Percentiles rank a stretch among this genome's conserved stretches.
Conservation (phyloP, 768 basidiomycete species). For the Rhodocollybia butyracea region DNA sequence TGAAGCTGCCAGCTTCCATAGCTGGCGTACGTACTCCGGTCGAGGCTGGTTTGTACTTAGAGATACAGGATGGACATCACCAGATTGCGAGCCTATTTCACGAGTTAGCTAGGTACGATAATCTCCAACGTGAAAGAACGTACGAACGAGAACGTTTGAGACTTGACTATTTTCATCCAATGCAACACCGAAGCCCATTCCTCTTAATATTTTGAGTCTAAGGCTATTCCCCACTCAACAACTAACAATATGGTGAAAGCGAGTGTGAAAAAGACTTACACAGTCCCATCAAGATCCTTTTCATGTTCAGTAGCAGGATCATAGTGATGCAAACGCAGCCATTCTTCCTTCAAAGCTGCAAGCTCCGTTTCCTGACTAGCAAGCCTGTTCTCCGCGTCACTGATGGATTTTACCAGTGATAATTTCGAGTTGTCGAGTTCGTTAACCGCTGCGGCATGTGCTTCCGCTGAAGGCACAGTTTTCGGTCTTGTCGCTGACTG, state of each 20-base stretch:
- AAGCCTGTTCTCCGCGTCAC: slow-evolving; percentile 63
- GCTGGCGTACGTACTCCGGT: slow-evolving; percentile 32
- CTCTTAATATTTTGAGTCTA: slow-evolving; percentile 65
- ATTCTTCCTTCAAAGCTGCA: slow-evolving; percentile 62
- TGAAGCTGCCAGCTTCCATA: slow-evolving; percentile 46
- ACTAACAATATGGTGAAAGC: neutral
- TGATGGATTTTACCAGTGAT: slow-evolving; percentile 70
- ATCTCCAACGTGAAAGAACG: slow-evolving; percentile 24
- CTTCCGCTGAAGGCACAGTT: slow-evolving; percentile 64
- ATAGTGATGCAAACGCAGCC: slow-evolving; percentile 55
- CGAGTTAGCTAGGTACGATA: neutral
- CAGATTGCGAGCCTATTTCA: slow-evolving; percentile 43
- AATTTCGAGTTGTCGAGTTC: slow-evolving; percentile 61
- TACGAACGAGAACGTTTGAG: slow-evolving; percentile 67
- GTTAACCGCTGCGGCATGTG: slow-evolving; percentile 58
- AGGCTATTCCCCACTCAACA: slow-evolving; percentile 38
- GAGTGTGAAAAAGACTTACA: slow-evolving; percentile 40
- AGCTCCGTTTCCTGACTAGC: slow-evolving; percentile 71
- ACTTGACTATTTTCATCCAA: slow-evolving; percentile 47
- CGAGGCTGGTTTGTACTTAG: slow-evolving; percentile 30
- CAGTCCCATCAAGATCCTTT: slow-evolving; percentile 61
- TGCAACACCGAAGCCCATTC: slow-evolving; percentile 70
- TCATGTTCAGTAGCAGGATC: slow-evolving; percentile 75
- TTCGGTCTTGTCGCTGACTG: slow-evolving; percentile 67
- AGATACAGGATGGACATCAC: slow-evolving; percentile 42